Percentiles rank a stretch among this genome's conserved stretches.
Evolutionary conservation across 1,139 yeast species (phyloP).

Genomic region (Blastobotrys serpentis): DNA sequence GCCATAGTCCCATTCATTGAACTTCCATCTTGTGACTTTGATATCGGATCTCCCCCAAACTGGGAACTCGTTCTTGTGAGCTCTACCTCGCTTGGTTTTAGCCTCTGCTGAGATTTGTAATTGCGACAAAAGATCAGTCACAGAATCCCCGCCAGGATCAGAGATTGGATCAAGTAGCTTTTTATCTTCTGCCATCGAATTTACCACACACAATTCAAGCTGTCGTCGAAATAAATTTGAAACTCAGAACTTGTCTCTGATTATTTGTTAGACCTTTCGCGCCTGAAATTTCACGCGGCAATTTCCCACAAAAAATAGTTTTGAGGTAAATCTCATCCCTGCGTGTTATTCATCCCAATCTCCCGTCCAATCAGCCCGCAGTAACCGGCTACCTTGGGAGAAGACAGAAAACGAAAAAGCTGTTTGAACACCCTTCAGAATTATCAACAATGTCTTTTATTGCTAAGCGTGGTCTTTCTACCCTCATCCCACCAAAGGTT

Average conservation of each 20-base stretch:
- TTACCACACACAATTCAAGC: background rate
- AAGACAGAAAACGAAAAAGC: constrained; percentile 1
- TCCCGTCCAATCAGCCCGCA: constrained; percentile 3
- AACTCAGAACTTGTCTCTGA: background rate
- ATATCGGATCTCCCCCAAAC: constrained; percentile 35
- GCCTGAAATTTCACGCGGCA: constrained; percentile 7
- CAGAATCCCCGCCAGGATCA: constrained; percentile 13
- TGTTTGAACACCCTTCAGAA: constrained; percentile 8
- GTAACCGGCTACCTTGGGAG: constrained; percentile 4
- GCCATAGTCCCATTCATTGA: constrained; percentile 85
- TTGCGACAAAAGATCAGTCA: constrained; percentile 13
- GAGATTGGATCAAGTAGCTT: constrained; percentile 8
- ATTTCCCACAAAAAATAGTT: background rate
- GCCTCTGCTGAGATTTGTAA: constrained; percentile 11
- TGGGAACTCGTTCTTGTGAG: constrained; percentile 25
- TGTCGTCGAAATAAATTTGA: background rate
- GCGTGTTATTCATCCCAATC: background rate
- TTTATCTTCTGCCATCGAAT: no score
- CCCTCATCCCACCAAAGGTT: constrained; percentile 98
- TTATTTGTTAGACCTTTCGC: background rate
- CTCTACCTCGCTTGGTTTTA: constrained; percentile 25
- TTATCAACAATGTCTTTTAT: constrained; percentile 65
- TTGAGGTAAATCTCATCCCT: background rate
- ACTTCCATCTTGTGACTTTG: constrained; percentile 61
- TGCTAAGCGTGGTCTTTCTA: constrained; percentile 88